Percentiles rank a stretch among this genome's conserved stretches.
Evolutionary conservation across 75 land plant species (phyloP).

Genomic region (Cryptomeria japonica): DNA sequence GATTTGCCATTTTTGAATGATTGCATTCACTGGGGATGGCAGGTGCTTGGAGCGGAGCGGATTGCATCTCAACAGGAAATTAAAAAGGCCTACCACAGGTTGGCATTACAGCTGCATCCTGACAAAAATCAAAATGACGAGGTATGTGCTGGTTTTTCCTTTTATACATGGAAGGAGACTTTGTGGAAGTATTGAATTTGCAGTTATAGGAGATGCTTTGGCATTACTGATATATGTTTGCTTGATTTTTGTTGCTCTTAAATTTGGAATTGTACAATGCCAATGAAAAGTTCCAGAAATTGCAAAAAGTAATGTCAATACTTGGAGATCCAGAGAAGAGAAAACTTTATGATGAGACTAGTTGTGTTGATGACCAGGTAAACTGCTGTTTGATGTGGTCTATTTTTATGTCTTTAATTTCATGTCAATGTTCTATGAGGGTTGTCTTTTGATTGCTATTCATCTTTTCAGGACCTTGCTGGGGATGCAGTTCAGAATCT

Average conservation of each 20-base stretch:
- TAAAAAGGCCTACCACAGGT: slow-evolving; percentile 83
- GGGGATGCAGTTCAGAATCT: slow-evolving; percentile 68
- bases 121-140: slow-evolving; percentile 94
- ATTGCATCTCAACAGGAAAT: slow-evolving; percentile 84
- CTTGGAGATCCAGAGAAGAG: slow-evolving; percentile 95
- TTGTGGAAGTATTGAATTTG: background rate
- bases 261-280: slow-evolving; percentile 58
- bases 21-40: slow-evolving; percentile 4
- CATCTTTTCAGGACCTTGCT: slow-evolving; percentile 59
- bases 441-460: background rate
- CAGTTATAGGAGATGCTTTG: background rate
- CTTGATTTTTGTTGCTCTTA: background rate
- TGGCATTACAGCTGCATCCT: slow-evolving; percentile 87
- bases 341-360: slow-evolving; percentile 88
- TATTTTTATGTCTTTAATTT: background rate
- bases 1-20: background rate
- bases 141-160: slow-evolving; percentile 26
- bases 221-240: background rate
- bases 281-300: slow-evolving; percentile 88
- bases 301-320: slow-evolving; percentile 84
- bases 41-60: slow-evolving; percentile 82
- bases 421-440: background rate
- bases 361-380: slow-evolving; percentile 79
- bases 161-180: background rate
- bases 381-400: slow-evolving; percentile 5